These are phyloP conservation scores for Diutina siamensis DNA, from an alignment of 1,139 yeast species.

Conservation along the genomic window DNA sequence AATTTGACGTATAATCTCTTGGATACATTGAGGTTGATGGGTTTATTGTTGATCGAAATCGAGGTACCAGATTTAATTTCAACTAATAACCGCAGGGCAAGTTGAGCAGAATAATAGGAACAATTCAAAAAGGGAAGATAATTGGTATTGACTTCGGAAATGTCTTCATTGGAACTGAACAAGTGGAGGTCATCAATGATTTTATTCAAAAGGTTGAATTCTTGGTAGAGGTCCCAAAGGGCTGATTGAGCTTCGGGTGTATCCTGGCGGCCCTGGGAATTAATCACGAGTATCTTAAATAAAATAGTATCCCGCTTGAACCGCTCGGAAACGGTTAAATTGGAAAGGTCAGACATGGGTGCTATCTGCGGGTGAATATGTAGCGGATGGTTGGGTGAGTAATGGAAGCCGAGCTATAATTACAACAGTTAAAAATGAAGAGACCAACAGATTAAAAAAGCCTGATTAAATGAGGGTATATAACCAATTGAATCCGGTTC, in stretches of 20 bases:
- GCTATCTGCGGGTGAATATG: neutral
- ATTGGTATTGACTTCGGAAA: conserved; percentile 45
- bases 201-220: neutral
- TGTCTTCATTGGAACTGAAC: conserved; percentile 49
- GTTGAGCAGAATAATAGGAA: conserved; percentile 38
- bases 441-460: too few species aligned
- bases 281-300: neutral
- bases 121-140: conserved; percentile 44
- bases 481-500: too few species aligned
- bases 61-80: conserved; percentile 6
- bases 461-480: too few species aligned
- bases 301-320: neutral
- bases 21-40: conserved; percentile 27
- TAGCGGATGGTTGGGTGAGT: too few species aligned
- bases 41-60: conserved; percentile 7
- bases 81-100: conserved; percentile 9
- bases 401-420: neutral
- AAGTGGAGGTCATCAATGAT: conserved; percentile 13
- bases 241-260: neutral
- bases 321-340: conserved; percentile 3
- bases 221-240: neutral
- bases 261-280: neutral
- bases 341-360: neutral
- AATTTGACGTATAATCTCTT: conserved; percentile 33
- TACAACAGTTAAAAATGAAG: neutral